Conservation (phyloP, 148 eudicot species). For the Spergularia bocconei region DNA sequence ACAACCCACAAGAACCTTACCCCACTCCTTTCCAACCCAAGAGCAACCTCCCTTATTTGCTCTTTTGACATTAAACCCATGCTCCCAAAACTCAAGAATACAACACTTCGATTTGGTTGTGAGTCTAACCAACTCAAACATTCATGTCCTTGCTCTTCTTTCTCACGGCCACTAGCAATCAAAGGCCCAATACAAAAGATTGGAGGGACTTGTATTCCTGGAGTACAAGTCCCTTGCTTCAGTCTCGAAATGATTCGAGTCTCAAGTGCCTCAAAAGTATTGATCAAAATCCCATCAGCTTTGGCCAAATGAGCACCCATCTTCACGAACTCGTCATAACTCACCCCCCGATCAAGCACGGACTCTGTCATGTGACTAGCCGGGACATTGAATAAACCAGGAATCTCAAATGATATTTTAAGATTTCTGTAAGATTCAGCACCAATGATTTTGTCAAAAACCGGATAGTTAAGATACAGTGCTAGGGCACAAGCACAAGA, state of each 20-base stretch:
- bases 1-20: constrained; percentile 16
- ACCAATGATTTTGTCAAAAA: constrained; percentile 20
- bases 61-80: constrained; percentile 3
- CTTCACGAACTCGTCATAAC: constrained; percentile 27
- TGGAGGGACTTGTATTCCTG: constrained; percentile 34
- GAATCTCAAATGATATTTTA: constrained; percentile 26
- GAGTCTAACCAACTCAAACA: constrained; percentile 49
- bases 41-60: constrained; percentile 8
- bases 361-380: constrained; percentile 39
- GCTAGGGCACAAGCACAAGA: constrained; percentile 36
- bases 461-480: constrained; percentile 28
- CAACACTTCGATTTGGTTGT: constrained; percentile 20
- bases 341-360: constrained; percentile 20
- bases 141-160: constrained; percentile 20
- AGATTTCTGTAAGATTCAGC: constrained; percentile 38
- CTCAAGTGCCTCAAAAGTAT: constrained; percentile 42
- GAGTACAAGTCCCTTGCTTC: constrained; percentile 30
- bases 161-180: constrained; percentile 15
- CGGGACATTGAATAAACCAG: constrained; percentile 44
- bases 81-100: constrained; percentile 12
- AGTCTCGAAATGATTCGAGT: constrained; percentile 30
- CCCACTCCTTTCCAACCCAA: constrained; percentile 5
- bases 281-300: constrained; percentile 35
- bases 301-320: constrained; percentile 9
- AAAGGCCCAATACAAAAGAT: constrained; percentile 49